A percentile compares a stretch with the other conserved stretches of the same genome.
Evolutionary conservation across 805 yeast species (phyloP).

Genomic region (Barnettozyma pratensis): DNA sequence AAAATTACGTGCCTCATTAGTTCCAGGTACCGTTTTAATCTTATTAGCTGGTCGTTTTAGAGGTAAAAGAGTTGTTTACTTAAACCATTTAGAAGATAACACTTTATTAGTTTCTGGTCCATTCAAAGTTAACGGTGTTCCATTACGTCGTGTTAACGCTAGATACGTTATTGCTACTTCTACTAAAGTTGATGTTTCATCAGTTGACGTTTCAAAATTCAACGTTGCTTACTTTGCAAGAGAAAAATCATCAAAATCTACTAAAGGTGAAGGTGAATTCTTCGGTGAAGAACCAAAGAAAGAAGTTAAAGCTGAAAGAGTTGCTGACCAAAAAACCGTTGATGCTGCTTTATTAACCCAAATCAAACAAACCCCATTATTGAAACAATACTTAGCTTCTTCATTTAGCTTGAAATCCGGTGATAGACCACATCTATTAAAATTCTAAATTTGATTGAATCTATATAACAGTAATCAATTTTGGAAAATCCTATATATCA

Average conservation of each 20-base stretch:
- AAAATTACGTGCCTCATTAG: slow-evolving; percentile 91
- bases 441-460: slow-evolving; percentile 57
- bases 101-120: slow-evolving; percentile 97
- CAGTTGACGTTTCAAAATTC: slow-evolving; percentile 86
- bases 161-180: slow-evolving; percentile 99
- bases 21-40: slow-evolving; percentile 97
- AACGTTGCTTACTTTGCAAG: slow-evolving; percentile 94
- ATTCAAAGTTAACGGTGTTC: slow-evolving; percentile 99
- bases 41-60: slow-evolving; percentile 99
- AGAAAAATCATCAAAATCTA: slow-evolving; percentile 79
- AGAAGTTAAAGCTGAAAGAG: slow-evolving; percentile 89
- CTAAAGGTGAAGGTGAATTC: slow-evolving; percentile 90
- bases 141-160: slow-evolving; percentile 98
- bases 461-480: too few species aligned
- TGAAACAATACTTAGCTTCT: slow-evolving; percentile 94
- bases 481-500: background rate
- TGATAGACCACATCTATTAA: slow-evolving; percentile 97
- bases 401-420: slow-evolving; percentile 96
- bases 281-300: slow-evolving; percentile 76
- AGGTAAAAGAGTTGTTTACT: slow-evolving; percentile 99
- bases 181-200: slow-evolving; percentile 75
- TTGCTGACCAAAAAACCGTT: slow-evolving; percentile 94
- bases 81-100: slow-evolving; percentile 97
- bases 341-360: slow-evolving; percentile 89
- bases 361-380: slow-evolving; percentile 95